Conservation (phyloP, 257 asterid species). For the Solanum ahanhuiri region DNA sequence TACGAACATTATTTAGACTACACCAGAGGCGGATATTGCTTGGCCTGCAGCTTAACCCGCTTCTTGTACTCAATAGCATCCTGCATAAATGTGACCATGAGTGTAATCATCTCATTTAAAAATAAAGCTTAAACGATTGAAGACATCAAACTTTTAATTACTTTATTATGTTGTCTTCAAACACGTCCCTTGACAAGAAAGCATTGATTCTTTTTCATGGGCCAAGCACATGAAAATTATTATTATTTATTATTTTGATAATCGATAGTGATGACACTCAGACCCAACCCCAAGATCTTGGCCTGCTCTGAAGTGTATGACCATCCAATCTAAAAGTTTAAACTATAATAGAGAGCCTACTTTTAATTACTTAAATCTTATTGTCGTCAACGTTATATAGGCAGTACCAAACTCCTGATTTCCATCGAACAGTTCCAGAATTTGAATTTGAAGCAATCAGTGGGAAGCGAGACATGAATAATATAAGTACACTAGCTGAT, state of each 20-base stretch:
- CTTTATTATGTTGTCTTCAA: background rate
- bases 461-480: background rate
- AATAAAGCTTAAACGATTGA: background rate
- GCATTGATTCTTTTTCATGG: background rate
- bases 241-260: background rate
- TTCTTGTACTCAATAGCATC: constrained; percentile 67
- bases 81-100: constrained; percentile 28
- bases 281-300: background rate
- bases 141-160: background rate
- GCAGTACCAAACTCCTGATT: background rate
- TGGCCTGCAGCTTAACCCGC: constrained; percentile 71
- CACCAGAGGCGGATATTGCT: constrained; percentile 57
- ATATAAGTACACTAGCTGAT: background rate
- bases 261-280: background rate
- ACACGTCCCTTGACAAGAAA: background rate
- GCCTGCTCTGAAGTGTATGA: background rate
- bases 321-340: background rate
- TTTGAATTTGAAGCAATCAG: background rate
- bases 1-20: constrained; percentile 15
- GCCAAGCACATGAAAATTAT: background rate
- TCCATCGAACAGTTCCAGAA: background rate
- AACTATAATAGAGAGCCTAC: background rate
- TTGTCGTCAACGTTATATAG: background rate
- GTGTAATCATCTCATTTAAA: background rate
- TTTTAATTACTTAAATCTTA: background rate